Percentiles rank a stretch among this genome's conserved stretches.
These are phyloP conservation scores for Colletotrichum noveboracense DNA, from an alignment of 2,329 filamentous ascomycete species.

Conservation along the genomic window DNA sequence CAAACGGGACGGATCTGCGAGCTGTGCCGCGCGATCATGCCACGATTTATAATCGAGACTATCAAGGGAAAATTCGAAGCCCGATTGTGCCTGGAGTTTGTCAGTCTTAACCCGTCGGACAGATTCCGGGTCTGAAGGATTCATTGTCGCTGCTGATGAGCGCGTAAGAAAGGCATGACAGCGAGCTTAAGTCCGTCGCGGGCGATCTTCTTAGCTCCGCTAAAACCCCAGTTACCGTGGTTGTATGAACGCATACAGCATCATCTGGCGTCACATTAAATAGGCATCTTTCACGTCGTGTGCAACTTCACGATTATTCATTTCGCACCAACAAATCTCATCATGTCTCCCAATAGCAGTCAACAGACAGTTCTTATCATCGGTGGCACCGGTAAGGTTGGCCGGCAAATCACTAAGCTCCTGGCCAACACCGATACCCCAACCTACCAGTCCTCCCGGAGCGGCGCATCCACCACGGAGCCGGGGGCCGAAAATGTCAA, in stretches of 20 bases:
- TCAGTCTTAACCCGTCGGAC: not conserved
- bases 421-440: slow-evolving; percentile 33
- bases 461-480: slow-evolving; percentile 25
- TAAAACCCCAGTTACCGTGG: not conserved
- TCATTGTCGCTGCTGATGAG: not conserved
- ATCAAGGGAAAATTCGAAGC: not conserved
- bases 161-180: not conserved
- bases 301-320: not conserved
- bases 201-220: not conserved
- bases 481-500: slow-evolving; percentile 14
- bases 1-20: not conserved
- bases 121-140: not conserved
- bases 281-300: not conserved
- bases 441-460: slow-evolving; percentile 43
- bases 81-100: not conserved
- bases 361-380: slow-evolving; percentile 38
- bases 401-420: slow-evolving; percentile 40
- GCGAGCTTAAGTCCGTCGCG: not conserved
- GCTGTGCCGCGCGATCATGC: not conserved
- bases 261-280: not conserved
- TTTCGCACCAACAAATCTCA: not conserved
- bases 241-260: not conserved
- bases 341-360: not conserved
- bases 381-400: slow-evolving; percentile 51
- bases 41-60: not conserved